A percentile compares a stretch with the other conserved stretches of the same genome.
These are phyloP conservation scores for Caryopteris hybrid DNA, from an alignment of 305 asterid species.

Conservation along the genomic window DNA sequence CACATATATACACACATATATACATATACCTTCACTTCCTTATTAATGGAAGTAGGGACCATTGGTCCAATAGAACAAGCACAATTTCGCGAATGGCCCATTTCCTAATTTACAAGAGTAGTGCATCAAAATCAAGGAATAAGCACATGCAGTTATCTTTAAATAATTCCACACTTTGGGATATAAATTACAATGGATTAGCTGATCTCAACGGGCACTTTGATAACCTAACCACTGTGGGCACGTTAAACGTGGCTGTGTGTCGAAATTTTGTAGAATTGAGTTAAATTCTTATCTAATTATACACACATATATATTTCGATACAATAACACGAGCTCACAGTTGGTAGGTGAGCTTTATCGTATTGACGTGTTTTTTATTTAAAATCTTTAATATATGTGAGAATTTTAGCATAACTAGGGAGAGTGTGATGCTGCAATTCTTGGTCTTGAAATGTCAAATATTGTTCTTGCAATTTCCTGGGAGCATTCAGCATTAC, in stretches of 20 bases:
- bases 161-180: slow-evolving; percentile 6
- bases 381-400: no score
- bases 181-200: neutral
- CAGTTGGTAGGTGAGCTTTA: no score
- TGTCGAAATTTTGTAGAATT: no score
- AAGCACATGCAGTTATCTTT: slow-evolving; percentile 45
- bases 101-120: slow-evolving; percentile 15
- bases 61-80: slow-evolving; percentile 25
- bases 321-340: no score
- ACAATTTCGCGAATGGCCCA: slow-evolving; percentile 34
- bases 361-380: no score
- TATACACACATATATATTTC: no score
- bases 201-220: neutral
- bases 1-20: no score
- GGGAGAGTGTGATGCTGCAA: neutral
- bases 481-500: neutral
- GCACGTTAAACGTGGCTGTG: no score
- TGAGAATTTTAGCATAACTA: no score
- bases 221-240: no score
- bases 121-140: slow-evolving; percentile 32
- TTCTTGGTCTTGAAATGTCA: neutral
- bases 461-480: neutral
- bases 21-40: slow-evolving; percentile 19
- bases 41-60: slow-evolving; percentile 45
- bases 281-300: no score